Conservation (phyloP, 768 basidiomycete species). For the Amanita rimosa region DNA sequence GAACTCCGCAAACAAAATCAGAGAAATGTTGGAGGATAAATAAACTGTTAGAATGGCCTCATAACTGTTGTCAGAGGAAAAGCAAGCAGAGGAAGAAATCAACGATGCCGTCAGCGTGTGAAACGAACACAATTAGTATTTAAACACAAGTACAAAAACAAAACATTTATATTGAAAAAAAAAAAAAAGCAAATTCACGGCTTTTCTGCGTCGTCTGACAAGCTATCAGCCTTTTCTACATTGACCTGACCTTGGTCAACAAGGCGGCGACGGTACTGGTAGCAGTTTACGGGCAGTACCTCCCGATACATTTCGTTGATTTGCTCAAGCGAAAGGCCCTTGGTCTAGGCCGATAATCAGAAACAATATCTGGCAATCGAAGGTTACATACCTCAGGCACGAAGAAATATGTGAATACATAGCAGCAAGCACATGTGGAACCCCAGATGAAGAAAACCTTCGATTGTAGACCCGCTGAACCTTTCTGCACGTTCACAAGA, state of each 20-base stretch:
- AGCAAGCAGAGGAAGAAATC: too few relatives aligned
- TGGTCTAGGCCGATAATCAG: slow-evolving; percentile 29
- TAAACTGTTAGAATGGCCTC: too few relatives aligned
- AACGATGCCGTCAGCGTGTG: too few relatives aligned
- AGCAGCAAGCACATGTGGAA: slow-evolving; percentile 51
- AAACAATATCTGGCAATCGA: background rate
- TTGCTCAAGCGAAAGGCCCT: slow-evolving; percentile 81
- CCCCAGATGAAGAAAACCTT: slow-evolving; percentile 89
- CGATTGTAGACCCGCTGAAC: slow-evolving; percentile 40
- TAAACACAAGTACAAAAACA: too few relatives aligned
- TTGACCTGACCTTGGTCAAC: slow-evolving; percentile 10
- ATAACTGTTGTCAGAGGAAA: too few relatives aligned
- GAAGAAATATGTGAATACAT: slow-evolving; percentile 73
- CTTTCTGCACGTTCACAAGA: slow-evolving; percentile 36
- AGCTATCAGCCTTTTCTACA: background rate
- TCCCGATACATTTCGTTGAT: slow-evolving; percentile 72
- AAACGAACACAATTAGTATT: too few relatives aligned
- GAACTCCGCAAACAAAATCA: too few relatives aligned
- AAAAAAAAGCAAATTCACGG: too few relatives aligned
- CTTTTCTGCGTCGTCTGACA: background rate
- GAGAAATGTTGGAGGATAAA: too few relatives aligned
- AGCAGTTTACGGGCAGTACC: slow-evolving; percentile 41
- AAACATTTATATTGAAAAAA: too few relatives aligned
- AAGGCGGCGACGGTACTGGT: slow-evolving; percentile 27
- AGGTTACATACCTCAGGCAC: slow-evolving; percentile 44